A percentile compares a stretch with the other conserved stretches of the same genome.
Evolutionary conservation across 2,329 filamentous ascomycete genomes (phyloP).

Genomic region (Beauveria varroae): DNA sequence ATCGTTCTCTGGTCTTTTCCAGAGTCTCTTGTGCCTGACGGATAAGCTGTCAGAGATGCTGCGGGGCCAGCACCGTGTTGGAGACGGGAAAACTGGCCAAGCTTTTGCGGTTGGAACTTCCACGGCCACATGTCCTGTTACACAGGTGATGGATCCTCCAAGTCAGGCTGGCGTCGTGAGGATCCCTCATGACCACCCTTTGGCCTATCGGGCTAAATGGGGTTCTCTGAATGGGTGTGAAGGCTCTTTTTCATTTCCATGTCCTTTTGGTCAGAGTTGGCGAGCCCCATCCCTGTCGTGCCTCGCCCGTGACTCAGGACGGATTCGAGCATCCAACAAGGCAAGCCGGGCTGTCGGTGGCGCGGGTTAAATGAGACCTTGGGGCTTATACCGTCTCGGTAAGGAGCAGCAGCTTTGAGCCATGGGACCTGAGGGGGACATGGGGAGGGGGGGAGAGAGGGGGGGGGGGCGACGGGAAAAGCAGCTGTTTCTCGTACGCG

Average conservation of each 20-base stretch:
- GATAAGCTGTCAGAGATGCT: background rate
- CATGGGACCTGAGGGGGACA: background rate
- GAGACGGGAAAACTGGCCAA: background rate
- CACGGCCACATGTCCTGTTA: background rate
- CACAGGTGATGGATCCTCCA: background rate
- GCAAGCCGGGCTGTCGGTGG: conserved; percentile 6
- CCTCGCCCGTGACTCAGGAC: too few relatives aligned
- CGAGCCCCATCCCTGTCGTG: too few relatives aligned
- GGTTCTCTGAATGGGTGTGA: background rate
- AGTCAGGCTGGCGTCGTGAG: background rate
- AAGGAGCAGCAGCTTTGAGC: background rate
- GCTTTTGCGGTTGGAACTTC: background rate
- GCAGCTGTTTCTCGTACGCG: background rate
- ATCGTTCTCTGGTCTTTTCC: background rate
- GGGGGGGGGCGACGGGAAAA: background rate
- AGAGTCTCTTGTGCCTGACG: background rate
- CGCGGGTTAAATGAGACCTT: background rate
- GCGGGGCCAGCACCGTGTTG: background rate
- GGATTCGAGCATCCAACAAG: background rate
- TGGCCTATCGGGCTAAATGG: background rate
- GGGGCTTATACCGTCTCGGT: background rate
- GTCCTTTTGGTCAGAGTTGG: background rate
- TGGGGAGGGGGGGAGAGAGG: background rate
- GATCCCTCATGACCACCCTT: background rate
- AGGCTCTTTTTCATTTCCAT: background rate